Evolutionary conservation across 73 alveolate species (phyloP), one percentile per base, ranked within the genome.

Genomic region (Symbiodinium pilosum): DNA sequence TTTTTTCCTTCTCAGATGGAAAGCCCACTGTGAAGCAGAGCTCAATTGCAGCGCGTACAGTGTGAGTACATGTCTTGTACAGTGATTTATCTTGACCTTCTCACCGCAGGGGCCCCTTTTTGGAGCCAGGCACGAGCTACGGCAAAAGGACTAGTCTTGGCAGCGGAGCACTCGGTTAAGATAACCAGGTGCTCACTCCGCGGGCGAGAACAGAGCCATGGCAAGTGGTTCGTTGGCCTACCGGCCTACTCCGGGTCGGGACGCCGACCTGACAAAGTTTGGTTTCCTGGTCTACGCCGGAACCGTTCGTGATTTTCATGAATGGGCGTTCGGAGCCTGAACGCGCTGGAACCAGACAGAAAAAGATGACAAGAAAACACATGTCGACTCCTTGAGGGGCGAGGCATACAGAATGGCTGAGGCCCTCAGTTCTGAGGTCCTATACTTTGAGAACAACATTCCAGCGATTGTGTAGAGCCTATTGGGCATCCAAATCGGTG

Each of bases 31-130:
- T n/a, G n/a, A n/a, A n/a, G n/a, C n/a, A n/a, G n/a, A n/a, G n/a
- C n/a, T n/a, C n/a, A n/a, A n/a, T 47, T 47, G 59, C 59, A 47
- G 59, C 59, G 59, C 59, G 59, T 47, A 47, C 59, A 47, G 59
- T 47, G 59, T 47, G 59, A 9, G 59, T 47, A 47, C 59, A 6
- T 47, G 59, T 47, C 14, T 47, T 47, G 59, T 47, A 47, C 59
- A 47, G 59, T 14, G 6, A 21, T 56, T 56, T 11, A 26, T 18
- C 1, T 6, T 11, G 11, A 56, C 75, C 75, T 34, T 34, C 26
- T 56, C 36, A 56, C 75, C 75, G 75, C 75, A 2, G 38, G 75
- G 75, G 75, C 75, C 75, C 75, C 75, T 56, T 56, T n/a, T n/a
- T n/a, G 75, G 75, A 3, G 3, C 75, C 16, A 56, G 75, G 36